Evolutionary conservation across 192 early-diverging fungal species (phyloP), one percentile per base, ranked within the genome.

Genomic region (Entophlyctis luteolus): DNA sequence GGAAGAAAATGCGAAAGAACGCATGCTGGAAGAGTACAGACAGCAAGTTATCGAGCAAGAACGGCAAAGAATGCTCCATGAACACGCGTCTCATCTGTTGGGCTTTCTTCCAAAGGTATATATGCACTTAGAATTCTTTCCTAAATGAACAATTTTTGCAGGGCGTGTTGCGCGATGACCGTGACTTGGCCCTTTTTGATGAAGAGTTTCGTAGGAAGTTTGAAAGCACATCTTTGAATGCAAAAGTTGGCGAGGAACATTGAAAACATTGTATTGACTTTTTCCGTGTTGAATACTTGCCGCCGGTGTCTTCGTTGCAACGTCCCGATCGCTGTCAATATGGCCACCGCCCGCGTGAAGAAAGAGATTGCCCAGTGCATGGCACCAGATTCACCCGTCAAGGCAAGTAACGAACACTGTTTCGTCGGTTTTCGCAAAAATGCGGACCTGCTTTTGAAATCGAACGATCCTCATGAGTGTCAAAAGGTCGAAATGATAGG

Each of bases 91-190:
- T 14, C 72, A 75, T 58, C 65, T 86, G 38, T 42, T 81, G 4
- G 84, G 84, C 1, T 85, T 68, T 62, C 55, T 85, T 55, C 83
- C 83, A 70, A 85, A 85, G 73, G n/a, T n/a, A n/a, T n/a, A n/a
- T n/a, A n/a, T n/a, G n/a, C n/a, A n/a, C n/a, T n/a, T n/a, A n/a
- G n/a, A n/a, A n/a, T n/a, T n/a, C n/a, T n/a, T n/a, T n/a, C n/a
- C n/a, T n/a, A n/a, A n/a, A n/a, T n/a, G n/a, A n/a, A n/a, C n/a
- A n/a, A n/a, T n/a, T n/a, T n/a, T n/a, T n/a, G n/a, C n/a, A n/a
- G n/a, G 84, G 84, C 47, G 84, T 86, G n/a, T 58, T 86, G 28
- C 75, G 82, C 12, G 82, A 86, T 53, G 68, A 77, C 48, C 75
- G 75, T 48, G 84, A 85, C 49, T 55, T 86, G 4, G 81, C 80